A percentile compares a stretch with the other conserved stretches of the same genome.
phyloP scores from a whole-genome alignment of 2,329 filamentous ascomycete species.

The Aureobasidium sp. region DNA sequence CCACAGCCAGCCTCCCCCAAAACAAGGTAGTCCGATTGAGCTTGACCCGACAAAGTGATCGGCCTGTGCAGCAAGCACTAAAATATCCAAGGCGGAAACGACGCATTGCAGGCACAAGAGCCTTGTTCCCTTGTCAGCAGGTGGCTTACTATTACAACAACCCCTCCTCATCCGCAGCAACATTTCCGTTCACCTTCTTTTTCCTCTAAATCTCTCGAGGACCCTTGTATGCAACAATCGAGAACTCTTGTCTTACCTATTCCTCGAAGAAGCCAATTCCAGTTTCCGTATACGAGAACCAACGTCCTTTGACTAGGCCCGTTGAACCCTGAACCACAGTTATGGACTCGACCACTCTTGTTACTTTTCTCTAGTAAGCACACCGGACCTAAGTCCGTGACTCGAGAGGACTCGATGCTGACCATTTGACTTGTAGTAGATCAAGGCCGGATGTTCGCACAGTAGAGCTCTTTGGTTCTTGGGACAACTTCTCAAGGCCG shows the following conservation, averaged over 20 bases:
- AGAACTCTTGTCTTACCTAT: neutral
- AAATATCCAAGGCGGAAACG: neutral
- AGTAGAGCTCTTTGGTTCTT: constrained; percentile 79
- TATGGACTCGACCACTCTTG: constrained; percentile 29
- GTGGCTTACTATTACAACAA: neutral
- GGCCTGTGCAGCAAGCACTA: neutral
- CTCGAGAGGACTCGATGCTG: neutral
- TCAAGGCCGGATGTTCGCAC: constrained; percentile 48
- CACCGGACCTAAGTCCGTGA: neutral
- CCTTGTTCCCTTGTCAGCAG: constrained; percentile 8
- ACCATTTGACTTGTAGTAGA: constrained; percentile 12
- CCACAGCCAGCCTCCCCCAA: neutral
- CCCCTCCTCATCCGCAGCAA: neutral
- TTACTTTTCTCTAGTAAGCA: constrained; percentile 29
- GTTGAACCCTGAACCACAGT: neutral
- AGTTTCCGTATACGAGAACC: neutral
- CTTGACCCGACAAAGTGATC: neutral
- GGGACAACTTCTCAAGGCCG: constrained; percentile 80
- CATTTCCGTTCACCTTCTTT: neutral
- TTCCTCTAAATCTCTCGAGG: neutral
- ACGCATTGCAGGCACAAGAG: constrained; percentile 1
- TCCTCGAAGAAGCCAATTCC: neutral
- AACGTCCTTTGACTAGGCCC: neutral
- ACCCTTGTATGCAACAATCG: neutral
- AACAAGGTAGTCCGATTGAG: neutral